Conservation (phyloP, 2,329 filamentous ascomycete species). For the Penicillium sp. region DNA sequence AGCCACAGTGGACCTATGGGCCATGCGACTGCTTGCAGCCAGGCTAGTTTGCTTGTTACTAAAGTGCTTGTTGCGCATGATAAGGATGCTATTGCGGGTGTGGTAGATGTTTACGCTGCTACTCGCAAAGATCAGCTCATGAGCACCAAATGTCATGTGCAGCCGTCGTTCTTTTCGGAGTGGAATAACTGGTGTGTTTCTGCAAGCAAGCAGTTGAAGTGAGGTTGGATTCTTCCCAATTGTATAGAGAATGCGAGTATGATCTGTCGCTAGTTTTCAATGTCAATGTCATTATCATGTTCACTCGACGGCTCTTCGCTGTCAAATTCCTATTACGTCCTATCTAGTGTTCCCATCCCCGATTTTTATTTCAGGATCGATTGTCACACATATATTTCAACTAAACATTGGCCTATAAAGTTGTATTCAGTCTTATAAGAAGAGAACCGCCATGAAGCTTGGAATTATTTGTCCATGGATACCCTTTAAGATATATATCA, state of each 20-base stretch:
- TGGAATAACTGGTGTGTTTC: constrained; percentile 70
- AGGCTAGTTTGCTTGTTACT: constrained; percentile 46
- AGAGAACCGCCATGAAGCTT: not conserved
- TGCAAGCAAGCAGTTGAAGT: constrained; percentile 43
- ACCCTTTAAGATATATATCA: not conserved
- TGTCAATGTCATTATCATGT: constrained; percentile 5
- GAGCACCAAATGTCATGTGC: constrained; percentile 57
- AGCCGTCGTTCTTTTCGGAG: constrained; percentile 65
- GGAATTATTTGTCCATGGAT: not conserved
- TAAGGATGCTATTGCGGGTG: constrained; percentile 51
- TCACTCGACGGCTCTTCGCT: not conserved
- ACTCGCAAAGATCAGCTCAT: constrained; percentile 61
- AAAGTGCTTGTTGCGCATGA: constrained; percentile 47
- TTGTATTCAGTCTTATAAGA: not conserved
- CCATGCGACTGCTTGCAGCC: constrained; percentile 73
- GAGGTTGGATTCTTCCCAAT: not conserved
- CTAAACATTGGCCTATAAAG: not conserved
- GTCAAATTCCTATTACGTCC: not conserved
- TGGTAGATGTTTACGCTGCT: constrained; percentile 63
- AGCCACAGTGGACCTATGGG: constrained; percentile 58
- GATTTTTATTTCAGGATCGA: not conserved
- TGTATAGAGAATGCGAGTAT: constrained; percentile 1
- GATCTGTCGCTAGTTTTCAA: not conserved
- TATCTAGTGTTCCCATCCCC: not conserved
- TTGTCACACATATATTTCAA: not conserved